Base-by-base conservation (phyloP, 805 yeast genomes). In the Suhomyces kilbournensis region DNA sequence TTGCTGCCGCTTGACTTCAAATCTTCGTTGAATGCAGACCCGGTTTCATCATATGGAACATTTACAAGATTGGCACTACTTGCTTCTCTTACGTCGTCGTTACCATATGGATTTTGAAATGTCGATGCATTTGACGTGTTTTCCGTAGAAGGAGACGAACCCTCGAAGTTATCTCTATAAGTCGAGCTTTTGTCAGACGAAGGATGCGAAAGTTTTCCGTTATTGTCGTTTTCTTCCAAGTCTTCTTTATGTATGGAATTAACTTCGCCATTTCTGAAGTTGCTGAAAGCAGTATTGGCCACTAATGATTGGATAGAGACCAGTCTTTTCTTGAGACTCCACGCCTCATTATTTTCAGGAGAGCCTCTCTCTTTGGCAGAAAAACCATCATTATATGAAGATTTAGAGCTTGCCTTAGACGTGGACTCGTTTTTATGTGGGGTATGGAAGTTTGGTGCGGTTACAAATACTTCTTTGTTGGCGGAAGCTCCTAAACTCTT, bases 281-380 rank as follows among this genome's bases (percentile, higher is more conserved):
- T 69, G 54, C 61, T 69, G 59, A 69, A 72, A 0, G 72, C 75
- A 2, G 76, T 72, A 48, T 72, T 72, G 43, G 67, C 66, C 1
- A 65, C 67, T 49, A 72, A 61, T 10, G 71, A 65, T 46, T 63
- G 63, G 23, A 59, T 55, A 6, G 66, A 55, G 14, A 61, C 52
- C 53, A 46, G 54, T 46, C 61, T 57, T 45, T 60, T 64, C 6
- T 57, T 47, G 14, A 50, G 9, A 34, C 50, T 47, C 50, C 50
- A 43, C 9, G 26, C 9, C 39, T 46, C 38, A 23, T 44, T 43
- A n/a, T 52, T 42, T 7, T 44, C 46, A 7, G 55, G 55, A 5
- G 52, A 46, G 3, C 53, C 55, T 22, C 53, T 28, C 44, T 53
- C 55, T 35, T 30, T 49, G 26, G 17, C 25, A 8, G 39, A 23